Evolutionary conservation across 257 asterid genomes (phyloP).

Genomic region (Fraxinus pennsylvanica): DNA sequence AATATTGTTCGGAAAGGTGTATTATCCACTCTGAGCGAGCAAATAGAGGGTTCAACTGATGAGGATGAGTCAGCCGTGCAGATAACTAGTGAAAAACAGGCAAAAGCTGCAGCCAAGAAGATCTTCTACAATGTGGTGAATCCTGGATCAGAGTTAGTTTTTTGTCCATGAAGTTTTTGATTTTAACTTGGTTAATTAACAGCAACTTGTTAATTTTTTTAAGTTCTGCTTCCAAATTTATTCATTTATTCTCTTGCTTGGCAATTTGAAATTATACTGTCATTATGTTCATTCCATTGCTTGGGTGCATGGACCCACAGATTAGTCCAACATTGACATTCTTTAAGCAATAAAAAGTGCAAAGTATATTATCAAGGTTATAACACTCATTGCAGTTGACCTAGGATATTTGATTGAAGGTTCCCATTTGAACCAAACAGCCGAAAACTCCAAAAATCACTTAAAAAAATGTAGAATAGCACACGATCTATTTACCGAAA

Average conservation of each 20-base stretch:
- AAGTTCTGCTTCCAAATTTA: neutral
- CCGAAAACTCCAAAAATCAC: neutral
- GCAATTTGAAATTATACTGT: neutral
- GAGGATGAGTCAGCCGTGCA: no score
- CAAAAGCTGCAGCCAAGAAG: no score
- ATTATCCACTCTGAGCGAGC: no score
- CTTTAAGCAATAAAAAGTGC: no score
- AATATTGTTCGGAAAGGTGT: no score
- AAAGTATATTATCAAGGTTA: no score
- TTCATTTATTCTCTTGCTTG: neutral
- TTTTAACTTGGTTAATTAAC: neutral
- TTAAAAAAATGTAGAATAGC: neutral
- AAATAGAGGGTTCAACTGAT: no score
- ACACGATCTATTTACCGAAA: no score
- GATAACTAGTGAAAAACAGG: no score
- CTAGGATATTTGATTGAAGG: no score
- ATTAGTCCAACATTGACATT: no score
- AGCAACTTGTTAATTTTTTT: neutral
- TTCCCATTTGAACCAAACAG: neutral
- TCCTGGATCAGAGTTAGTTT: conserved; percentile 61
- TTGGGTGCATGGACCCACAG: no score
- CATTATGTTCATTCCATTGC: neutral
- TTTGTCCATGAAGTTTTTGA: neutral
- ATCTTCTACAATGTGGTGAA: neutral
- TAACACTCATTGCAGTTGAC: neutral